Base-by-base conservation (phyloP, 73 alveolate genomes). In the Durusdinium trenchii region DNA sequence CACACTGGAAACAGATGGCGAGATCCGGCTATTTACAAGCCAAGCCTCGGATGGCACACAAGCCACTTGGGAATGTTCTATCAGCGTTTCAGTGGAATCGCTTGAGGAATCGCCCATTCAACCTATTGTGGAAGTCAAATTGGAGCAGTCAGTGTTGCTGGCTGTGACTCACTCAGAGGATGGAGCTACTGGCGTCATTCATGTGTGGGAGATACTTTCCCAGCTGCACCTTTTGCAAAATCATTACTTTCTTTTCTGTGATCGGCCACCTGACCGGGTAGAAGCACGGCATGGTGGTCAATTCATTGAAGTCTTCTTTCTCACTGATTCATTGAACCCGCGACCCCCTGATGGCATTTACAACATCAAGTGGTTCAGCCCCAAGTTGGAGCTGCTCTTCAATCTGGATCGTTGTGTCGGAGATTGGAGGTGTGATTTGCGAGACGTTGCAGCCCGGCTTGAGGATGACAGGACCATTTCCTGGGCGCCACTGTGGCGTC, bases 231-330 rank as follows among this genome's bases (percentile, higher is more conserved):
- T 38, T 52, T 84, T 91, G 90, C 90, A 69, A 54, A 18, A 67
- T 26, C 85, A 36, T n/a, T 52, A 78, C 57, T 14, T 32, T n/a
- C 79, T 76, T 78, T 57, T 69, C 47, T 91, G 48, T 54, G 45
- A 48, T 32, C 60, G 47, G n/a, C 90, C 98, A 35, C 98, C 98
- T 36, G 98, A 91, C 98, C 64, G 98, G 50, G 98, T 91, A 32
- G 98, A 91, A 69, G 98, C 89, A n/a, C 84, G 98, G 30, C 98
- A 91, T 38, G 98, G 98, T n/a, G 98, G 90, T 47, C 81, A 89
- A 32, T 91, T 91, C 45, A 45, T 91, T 35, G 98, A 91, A 69
- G 98, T 67, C 36, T 78, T 67, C 45, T 71, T 91, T 45, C 48
- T 30, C 52, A 38, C 23, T 79, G 43, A 16, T n/a, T 32, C 38